phyloP scores from a whole-genome alignment of 352 stramenopile genomes.

The Globisporangium uncinulatum region DNA sequence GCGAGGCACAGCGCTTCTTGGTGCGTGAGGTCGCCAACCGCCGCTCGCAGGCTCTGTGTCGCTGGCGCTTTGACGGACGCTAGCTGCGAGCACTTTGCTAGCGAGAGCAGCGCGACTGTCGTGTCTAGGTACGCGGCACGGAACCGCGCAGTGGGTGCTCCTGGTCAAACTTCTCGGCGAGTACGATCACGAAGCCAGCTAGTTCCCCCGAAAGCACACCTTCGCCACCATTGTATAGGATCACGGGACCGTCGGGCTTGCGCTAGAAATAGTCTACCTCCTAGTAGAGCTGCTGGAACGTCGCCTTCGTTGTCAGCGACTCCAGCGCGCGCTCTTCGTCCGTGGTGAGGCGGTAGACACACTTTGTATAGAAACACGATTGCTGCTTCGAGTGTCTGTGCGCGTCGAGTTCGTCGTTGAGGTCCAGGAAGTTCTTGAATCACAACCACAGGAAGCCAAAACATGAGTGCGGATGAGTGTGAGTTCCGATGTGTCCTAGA shows the following conservation, averaged over 20 bases:
- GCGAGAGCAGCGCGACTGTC: conserved; percentile 65
- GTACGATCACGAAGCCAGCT: conserved; percentile 53
- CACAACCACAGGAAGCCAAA: too few relatives aligned
- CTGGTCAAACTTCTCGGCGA: conserved; percentile 72
- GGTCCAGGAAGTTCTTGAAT: too few relatives aligned
- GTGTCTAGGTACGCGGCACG: conserved; percentile 74
- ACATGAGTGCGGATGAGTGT: too few relatives aligned
- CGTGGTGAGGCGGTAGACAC: conserved; percentile 48
- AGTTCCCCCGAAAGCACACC: conserved; percentile 53
- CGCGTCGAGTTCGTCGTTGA: conserved; percentile 25
- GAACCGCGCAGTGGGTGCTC: conserved; percentile 75
- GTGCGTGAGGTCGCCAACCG: conserved; percentile 70
- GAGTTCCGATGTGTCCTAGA: too few relatives aligned
- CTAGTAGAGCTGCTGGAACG: conserved; percentile 78
- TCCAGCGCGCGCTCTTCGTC: not conserved
- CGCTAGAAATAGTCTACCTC: conserved; percentile 58
- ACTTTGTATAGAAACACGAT: conserved; percentile 77
- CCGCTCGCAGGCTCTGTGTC: conserved; percentile 52
- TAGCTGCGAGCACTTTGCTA: conserved; percentile 79
- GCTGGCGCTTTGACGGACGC: conserved; percentile 79
- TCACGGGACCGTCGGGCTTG: conserved; percentile 48
- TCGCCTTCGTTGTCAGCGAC: conserved; percentile 16
- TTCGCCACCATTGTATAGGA: conserved; percentile 85
- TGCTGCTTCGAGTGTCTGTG: too few relatives aligned
- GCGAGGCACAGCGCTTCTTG: conserved; percentile 70